Conservation (phyloP, 2,329 filamentous ascomycete genomes). For the Xylaria polymorpha region DNA sequence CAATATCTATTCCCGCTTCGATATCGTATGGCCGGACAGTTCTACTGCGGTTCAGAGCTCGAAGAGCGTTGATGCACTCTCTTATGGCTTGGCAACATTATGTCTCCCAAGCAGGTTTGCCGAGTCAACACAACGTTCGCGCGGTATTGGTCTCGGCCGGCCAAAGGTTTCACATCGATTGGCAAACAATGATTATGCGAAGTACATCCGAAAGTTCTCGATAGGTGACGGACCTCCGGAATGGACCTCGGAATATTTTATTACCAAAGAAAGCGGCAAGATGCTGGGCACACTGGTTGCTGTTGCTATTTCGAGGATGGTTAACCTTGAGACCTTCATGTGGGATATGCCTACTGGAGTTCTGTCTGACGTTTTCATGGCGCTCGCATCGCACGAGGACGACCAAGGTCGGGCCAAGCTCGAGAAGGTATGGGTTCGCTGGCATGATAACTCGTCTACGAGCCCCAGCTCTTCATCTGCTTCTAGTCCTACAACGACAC, state of each 20-base stretch:
- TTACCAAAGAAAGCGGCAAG: conserved; percentile 85
- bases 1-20: conserved; percentile 85
- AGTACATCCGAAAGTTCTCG: conserved; percentile 84
- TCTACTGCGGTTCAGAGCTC: conserved; percentile 71
- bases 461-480: conserved; percentile 52
- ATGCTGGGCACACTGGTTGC: conserved; percentile 88
- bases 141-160: conserved; percentile 41
- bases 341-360: conserved; percentile 94
- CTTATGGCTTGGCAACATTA: conserved; percentile 82
- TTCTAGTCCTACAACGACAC: conserved; percentile 43
- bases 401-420: conserved; percentile 72
- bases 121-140: conserved; percentile 53
- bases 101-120: conserved; percentile 71
- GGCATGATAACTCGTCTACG: conserved; percentile 77
- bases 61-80: conserved; percentile 82
- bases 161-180: conserved; percentile 47
- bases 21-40: conserved; percentile 88
- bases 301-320: conserved; percentile 82
- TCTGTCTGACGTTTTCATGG: conserved; percentile 82
- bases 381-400: conserved; percentile 76
- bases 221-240: conserved; percentile 82
- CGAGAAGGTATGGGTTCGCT: conserved; percentile 81
- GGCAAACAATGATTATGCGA: conserved; percentile 75
- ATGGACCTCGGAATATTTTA: conserved; percentile 85
- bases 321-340: conserved; percentile 82